These are phyloP conservation scores for Apiospora marii DNA, from an alignment of 2,329 filamentous ascomycete species.

Conservation along the genomic window DNA sequence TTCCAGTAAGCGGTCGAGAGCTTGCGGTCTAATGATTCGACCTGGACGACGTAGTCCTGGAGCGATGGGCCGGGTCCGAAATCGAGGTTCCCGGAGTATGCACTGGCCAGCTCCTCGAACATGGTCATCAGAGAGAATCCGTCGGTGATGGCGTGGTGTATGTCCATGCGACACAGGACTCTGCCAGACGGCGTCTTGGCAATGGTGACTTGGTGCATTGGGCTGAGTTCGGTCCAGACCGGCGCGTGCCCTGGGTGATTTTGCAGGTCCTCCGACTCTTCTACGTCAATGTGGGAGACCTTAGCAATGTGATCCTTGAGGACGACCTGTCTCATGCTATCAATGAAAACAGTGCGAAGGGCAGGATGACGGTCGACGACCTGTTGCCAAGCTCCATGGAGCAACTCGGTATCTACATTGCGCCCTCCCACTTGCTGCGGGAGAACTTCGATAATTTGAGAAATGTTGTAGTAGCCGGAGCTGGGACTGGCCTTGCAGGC, in stretches of 20 bases:
- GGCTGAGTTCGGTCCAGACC: not conserved
- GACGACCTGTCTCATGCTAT: not conserved
- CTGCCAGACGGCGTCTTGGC: constrained; percentile 6
- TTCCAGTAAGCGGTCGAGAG: not conserved
- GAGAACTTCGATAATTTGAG: constrained; percentile 23
- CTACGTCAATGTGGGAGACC: not conserved
- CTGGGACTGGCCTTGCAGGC: constrained; percentile 18
- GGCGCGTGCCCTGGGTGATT: not conserved
- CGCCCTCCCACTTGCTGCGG: not conserved
- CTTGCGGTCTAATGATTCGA: constrained; percentile 1
- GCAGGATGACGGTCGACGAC: constrained; percentile 27
- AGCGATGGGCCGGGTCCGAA: constrained; percentile 22
- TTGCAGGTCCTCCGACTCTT: not conserved
- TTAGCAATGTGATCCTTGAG: not conserved
- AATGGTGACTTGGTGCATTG: constrained; percentile 24
- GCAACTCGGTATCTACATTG: constrained; percentile 20
- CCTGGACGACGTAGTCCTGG: constrained; percentile 12
- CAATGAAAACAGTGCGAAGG: constrained; percentile 25
- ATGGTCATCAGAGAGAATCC: constrained; percentile 27
- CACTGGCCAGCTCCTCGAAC: constrained; percentile 26
- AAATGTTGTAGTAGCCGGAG: constrained; percentile 27
- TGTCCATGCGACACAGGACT: constrained; percentile 24
- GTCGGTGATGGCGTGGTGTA: constrained; percentile 27
- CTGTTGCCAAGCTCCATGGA: constrained; percentile 26
- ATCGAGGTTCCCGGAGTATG: constrained; percentile 8